Evolutionary conservation across 2,329 filamentous ascomycete species (phyloP).

Genomic region (Monilinia vaccinii-corymbosi): DNA sequence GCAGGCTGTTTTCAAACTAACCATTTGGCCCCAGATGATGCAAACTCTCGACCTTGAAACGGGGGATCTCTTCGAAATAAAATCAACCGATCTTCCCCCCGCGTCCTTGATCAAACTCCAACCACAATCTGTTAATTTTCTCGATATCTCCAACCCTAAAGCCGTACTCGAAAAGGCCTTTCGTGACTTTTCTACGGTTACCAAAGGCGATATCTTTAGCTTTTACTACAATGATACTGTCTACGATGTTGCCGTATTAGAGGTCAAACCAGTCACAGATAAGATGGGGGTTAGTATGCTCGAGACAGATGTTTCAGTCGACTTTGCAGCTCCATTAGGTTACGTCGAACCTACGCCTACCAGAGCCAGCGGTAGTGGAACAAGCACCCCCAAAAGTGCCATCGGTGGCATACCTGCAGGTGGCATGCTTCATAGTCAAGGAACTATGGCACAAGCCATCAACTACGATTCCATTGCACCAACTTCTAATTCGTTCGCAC

Average conservation of each 20-base stretch:
- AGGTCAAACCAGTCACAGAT: conserved; percentile 77
- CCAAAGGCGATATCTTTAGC: conserved; percentile 88
- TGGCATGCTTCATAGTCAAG: conserved; percentile 71
- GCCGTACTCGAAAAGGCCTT: conserved; percentile 95
- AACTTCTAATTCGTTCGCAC: conserved; percentile 54
- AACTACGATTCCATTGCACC: conserved; percentile 90
- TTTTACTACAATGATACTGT: conserved; percentile 94
- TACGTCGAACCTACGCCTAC: conserved; percentile 77
- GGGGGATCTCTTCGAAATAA: conserved; percentile 89
- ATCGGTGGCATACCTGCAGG: conserved; percentile 57
- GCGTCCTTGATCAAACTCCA: conserved; percentile 94
- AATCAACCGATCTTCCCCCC: conserved; percentile 84
- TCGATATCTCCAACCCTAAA: conserved; percentile 95
- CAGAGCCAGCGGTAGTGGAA: conserved; percentile 50
- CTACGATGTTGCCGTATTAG: conserved; percentile 87
- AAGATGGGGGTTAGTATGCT: conserved; percentile 88
- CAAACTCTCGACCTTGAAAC: conserved; percentile 80
- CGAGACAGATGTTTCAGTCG: conserved; percentile 92
- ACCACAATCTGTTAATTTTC: conserved; percentile 84
- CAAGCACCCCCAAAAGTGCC: conserved; percentile 69
- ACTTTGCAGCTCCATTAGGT: conserved; percentile 88
- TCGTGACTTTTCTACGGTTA: conserved; percentile 88
- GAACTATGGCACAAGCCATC: conserved; percentile 96
- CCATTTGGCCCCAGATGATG: conserved; percentile 62
- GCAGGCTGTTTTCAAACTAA: background rate